Evolutionary conservation across 192 early-diverging fungal genomes (phyloP).

Genomic region (Podila epigama): DNA sequence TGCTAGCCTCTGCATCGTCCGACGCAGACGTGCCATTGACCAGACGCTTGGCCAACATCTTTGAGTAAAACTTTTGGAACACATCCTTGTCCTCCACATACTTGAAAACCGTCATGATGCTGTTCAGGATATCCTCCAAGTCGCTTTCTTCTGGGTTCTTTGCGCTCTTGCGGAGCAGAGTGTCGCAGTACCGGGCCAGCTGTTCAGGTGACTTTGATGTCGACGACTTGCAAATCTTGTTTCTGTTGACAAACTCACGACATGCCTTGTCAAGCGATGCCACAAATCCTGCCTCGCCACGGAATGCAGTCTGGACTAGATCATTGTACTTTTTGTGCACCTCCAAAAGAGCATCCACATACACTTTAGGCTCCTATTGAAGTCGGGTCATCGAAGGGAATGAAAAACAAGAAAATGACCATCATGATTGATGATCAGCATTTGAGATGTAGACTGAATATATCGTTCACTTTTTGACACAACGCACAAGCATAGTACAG

Average conservation of each 20-base stretch:
- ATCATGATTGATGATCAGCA: neutral
- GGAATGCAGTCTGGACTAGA: slow-evolving; percentile 81
- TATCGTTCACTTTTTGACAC: too few species aligned
- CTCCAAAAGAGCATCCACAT: slow-evolving; percentile 85
- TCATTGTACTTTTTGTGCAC: slow-evolving; percentile 89
- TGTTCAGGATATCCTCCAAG: slow-evolving; percentile 75
- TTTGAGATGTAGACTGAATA: too few species aligned
- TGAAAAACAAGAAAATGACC: neutral
- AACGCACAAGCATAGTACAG: too few species aligned
- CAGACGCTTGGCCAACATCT: slow-evolving; percentile 91
- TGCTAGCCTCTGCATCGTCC: slow-evolving; percentile 91
- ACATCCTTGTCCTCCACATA: slow-evolving; percentile 98
- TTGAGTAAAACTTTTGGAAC: slow-evolving; percentile 97
- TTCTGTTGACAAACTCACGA: slow-evolving; percentile 92
- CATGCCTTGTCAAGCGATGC: slow-evolving; percentile 94
- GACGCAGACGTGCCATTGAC: slow-evolving; percentile 89
- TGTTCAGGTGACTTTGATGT: slow-evolving; percentile 84
- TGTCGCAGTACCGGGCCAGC: slow-evolving; percentile 91
- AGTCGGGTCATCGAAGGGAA: neutral
- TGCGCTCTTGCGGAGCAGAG: slow-evolving; percentile 84
- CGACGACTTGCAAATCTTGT: slow-evolving; percentile 77
- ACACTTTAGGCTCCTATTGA: slow-evolving; percentile 76
- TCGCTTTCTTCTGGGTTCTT: slow-evolving; percentile 78
- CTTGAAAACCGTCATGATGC: slow-evolving; percentile 92
- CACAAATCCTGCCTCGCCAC: slow-evolving; percentile 85